A percentile compares a stretch with the other conserved stretches of the same genome.
These are phyloP conservation scores for Pholiota molesta DNA, from an alignment of 768 basidiomycete genomes.

Conservation along the genomic window DNA sequence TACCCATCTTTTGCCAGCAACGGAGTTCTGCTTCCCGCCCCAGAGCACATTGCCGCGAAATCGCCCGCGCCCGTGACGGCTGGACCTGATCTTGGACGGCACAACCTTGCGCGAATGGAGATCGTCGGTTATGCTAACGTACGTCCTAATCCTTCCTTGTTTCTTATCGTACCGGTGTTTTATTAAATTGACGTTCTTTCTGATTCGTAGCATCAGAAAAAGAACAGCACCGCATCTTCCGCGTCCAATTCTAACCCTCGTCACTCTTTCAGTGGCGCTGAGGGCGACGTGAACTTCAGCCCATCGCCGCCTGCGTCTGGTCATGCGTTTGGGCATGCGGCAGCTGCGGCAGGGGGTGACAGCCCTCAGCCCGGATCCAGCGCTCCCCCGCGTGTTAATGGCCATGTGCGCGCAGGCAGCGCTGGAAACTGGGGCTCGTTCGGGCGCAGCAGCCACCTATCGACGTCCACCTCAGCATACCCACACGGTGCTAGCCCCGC, in stretches of 20 bases:
- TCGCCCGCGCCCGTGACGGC: conserved; percentile 84
- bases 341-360: conserved; percentile 27
- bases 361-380: conserved; percentile 22
- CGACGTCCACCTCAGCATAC: conserved; percentile 38
- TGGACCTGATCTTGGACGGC: conserved; percentile 82
- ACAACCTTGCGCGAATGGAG: conserved; percentile 69
- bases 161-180: neutral
- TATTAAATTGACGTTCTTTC: neutral
- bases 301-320: conserved; percentile 56
- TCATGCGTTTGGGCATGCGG: conserved; percentile 38
- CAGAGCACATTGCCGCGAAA: conserved; percentile 62
- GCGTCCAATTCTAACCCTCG: conserved; percentile 55
- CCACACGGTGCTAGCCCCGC: conserved; percentile 60
- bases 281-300: conserved; percentile 61
- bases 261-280: conserved; percentile 79
- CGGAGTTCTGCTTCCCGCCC: conserved; percentile 58
- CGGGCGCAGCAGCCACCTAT: conserved; percentile 51
- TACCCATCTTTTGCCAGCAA: conserved; percentile 71
- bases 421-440: conserved; percentile 80
- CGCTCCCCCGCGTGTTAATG: conserved; percentile 48
- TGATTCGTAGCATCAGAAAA: conserved; percentile 31
- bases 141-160: conserved; percentile 23
- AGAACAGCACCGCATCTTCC: conserved; percentile 48
- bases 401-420: conserved; percentile 79
- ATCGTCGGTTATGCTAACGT: conserved; percentile 78